Evolutionary conservation across 768 basidiomycete genomes (phyloP).

Genomic region (Tephrocybe sp.): DNA sequence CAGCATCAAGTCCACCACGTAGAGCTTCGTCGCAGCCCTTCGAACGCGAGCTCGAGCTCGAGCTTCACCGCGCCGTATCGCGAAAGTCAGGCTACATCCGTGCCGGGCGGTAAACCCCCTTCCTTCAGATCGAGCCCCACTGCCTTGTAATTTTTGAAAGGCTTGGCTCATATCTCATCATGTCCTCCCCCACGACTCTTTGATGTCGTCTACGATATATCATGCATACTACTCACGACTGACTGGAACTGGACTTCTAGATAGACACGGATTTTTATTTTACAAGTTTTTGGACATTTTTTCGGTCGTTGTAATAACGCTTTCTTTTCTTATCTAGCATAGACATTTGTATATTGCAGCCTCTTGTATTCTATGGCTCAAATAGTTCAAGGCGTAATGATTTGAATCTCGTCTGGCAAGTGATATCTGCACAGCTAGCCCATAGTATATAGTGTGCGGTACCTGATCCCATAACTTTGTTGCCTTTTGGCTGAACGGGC

Average conservation of each 20-base stretch:
- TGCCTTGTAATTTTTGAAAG: slow-evolving; percentile 19
- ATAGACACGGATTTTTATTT: slow-evolving; percentile 3
- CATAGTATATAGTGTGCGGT: too few species aligned
- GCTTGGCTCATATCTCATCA: not conserved
- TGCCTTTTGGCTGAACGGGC: too few species aligned
- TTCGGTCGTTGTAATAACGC: not conserved
- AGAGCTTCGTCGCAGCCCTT: slow-evolving; percentile 25
- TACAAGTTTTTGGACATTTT: not conserved
- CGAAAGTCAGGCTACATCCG: slow-evolving; percentile 20
- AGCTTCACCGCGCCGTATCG: slow-evolving; percentile 36
- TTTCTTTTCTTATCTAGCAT: not conserved
- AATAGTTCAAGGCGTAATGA: too few species aligned
- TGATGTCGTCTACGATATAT: not conserved
- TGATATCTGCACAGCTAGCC: too few species aligned
- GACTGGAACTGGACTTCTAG: slow-evolving; percentile 14
- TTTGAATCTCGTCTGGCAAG: too few species aligned
- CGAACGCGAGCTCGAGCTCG: slow-evolving; percentile 27
- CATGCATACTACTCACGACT: not conserved
- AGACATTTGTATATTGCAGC: not conserved
- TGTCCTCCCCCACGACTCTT: not conserved
- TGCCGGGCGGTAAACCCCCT: slow-evolving; percentile 10
- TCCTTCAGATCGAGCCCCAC: slow-evolving; percentile 33
- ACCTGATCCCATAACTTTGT: too few species aligned
- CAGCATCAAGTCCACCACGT: slow-evolving; percentile 10
- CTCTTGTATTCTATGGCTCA: not conserved